A percentile compares a stretch with the other conserved stretches of the same genome.
Evolutionary conservation across 2,329 filamentous ascomycete species (phyloP).

Genomic region (Periconia digitata): DNA sequence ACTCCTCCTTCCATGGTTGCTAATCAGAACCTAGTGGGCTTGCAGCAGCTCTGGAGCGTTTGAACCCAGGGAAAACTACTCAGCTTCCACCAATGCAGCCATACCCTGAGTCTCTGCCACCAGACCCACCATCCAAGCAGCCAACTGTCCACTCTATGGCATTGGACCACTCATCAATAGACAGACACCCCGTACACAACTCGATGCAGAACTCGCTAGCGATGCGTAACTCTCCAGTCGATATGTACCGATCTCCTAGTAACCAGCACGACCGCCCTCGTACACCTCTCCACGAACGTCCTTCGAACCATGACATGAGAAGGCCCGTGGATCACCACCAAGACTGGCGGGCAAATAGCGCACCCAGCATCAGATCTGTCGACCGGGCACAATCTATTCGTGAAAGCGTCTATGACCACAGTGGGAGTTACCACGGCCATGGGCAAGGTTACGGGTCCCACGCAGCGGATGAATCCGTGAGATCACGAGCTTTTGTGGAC

Average conservation of each 20-base stretch:
- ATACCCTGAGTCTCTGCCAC: constrained; percentile 33
- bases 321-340: constrained; percentile 24
- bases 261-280: constrained; percentile 2
- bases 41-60: constrained; percentile 63
- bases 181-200: not conserved
- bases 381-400: constrained; percentile 21
- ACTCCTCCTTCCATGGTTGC: not conserved
- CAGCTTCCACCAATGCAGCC: constrained; percentile 29
- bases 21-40: constrained; percentile 46
- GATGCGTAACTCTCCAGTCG: not conserved
- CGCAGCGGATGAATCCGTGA: constrained; percentile 20
- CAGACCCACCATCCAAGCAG: constrained; percentile 27
- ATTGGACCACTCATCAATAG: not conserved
- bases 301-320: constrained; percentile 15
- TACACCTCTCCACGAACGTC: constrained; percentile 12
- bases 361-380: constrained; percentile 27
- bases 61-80: constrained; percentile 39
- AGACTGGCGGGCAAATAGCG: constrained; percentile 27
- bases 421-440: constrained; percentile 19
- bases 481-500: constrained; percentile 23
- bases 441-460: constrained; percentile 26
- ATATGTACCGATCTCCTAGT: not conserved
- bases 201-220: not conserved
- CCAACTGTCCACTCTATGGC: constrained; percentile 2
- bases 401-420: constrained; percentile 28